phyloP scores from a whole-genome alignment of 306 rosid genomes.

The Alnus glutinosa region DNA sequence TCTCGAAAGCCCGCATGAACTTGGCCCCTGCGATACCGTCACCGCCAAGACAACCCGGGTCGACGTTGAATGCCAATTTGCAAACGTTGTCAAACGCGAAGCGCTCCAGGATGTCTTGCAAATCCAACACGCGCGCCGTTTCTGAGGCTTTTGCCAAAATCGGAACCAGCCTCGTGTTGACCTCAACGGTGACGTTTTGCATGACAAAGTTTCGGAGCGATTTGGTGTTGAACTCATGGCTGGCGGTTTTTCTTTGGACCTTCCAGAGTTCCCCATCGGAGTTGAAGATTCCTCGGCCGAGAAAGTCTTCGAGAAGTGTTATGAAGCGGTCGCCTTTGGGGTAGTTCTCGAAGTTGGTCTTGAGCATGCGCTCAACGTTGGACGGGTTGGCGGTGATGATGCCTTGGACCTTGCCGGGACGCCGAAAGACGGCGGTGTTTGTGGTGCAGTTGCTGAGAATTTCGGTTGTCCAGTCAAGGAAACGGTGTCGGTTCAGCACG shows the following conservation, averaged over 20 bases:
- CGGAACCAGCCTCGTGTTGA: conserved; percentile 45
- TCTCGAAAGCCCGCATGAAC: conserved; percentile 72
- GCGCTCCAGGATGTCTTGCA: conserved; percentile 63
- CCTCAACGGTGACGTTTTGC: conserved; percentile 52
- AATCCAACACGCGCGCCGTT: conserved; percentile 29
- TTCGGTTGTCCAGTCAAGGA: conserved; percentile 60
- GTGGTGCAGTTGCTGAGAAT: conserved; percentile 44
- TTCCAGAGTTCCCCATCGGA: conserved; percentile 62
- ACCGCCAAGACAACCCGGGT: conserved; percentile 54
- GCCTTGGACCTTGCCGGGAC: conserved; percentile 39
- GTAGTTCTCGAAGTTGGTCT: conserved; percentile 65
- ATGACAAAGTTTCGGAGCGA: conserved; percentile 56
- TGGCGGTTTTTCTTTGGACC: conserved; percentile 62
- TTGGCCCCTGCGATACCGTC: conserved; percentile 36
- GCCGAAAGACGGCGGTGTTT: conserved; percentile 44
- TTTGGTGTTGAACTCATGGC: conserved; percentile 67
- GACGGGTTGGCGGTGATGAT: conserved; percentile 59
- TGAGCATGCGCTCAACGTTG: conserved; percentile 65
- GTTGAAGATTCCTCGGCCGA: conserved; percentile 75
- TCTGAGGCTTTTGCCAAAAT: conserved; percentile 36
- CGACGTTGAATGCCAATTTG: conserved; percentile 61
- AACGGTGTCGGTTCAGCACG: conserved; percentile 54
- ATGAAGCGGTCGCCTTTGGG: conserved; percentile 61
- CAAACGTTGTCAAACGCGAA: conserved; percentile 75
- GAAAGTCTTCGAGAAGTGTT: conserved; percentile 43